Conservation (phyloP, 1,284 basidiomycete species). For the Xerocomus nothofagi region DNA sequence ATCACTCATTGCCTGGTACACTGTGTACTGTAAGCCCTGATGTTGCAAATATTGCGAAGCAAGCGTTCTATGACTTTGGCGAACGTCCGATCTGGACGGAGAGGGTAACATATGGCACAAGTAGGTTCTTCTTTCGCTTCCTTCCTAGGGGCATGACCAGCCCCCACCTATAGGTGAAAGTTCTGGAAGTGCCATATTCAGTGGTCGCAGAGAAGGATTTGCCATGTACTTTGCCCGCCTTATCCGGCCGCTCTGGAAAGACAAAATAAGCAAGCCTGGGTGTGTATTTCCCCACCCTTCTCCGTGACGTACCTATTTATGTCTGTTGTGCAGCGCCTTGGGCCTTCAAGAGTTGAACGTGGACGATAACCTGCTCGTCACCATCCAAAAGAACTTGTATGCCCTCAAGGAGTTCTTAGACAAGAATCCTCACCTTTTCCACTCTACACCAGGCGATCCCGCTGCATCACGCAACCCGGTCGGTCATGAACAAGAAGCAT, state of each 20-base stretch:
- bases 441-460: conserved; percentile 69
- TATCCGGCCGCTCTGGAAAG: conserved; percentile 86
- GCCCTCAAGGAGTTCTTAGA: conserved; percentile 76
- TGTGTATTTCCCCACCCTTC: conserved; percentile 33
- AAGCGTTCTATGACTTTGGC: conserved; percentile 82
- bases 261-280: conserved; percentile 68
- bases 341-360: conserved; percentile 58
- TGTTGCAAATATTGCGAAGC: conserved; percentile 67
- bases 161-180: conserved; percentile 49
- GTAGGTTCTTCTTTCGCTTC: conserved; percentile 39
- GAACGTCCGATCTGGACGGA: conserved; percentile 80
- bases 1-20: conserved; percentile 47
- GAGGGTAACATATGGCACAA: conserved; percentile 66
- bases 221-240: conserved; percentile 86
- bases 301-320: neutral
- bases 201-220: conserved; percentile 87
- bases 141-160: neutral
- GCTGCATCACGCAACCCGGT: conserved; percentile 52
- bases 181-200: conserved; percentile 77
- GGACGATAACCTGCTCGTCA: conserved; percentile 61
- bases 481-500: conserved; percentile 73
- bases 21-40: conserved; percentile 58
- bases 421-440: conserved; percentile 78
- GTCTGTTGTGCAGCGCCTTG: conserved; percentile 36
- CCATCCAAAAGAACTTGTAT: conserved; percentile 77